Percentiles rank a stretch among this genome's conserved stretches.
Conservation (phyloP, 805 yeast species). For the Wickerhamomyces chaumierensis region DNA sequence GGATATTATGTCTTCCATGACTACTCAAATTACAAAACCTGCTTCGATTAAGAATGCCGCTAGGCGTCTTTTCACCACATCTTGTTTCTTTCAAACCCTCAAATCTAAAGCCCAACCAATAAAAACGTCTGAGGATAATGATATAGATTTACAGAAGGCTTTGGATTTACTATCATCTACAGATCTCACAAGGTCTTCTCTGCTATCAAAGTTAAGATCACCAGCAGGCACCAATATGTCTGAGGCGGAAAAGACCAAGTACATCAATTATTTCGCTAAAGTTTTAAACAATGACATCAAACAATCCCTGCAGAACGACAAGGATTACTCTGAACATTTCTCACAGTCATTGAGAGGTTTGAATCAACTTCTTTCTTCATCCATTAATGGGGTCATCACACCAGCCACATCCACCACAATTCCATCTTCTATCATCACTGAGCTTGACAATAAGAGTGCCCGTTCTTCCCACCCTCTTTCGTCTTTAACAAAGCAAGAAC, state of each 20-base stretch:
- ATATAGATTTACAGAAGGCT: neutral
- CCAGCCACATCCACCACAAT: no score
- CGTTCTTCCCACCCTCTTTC: no score
- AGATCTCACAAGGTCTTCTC: neutral
- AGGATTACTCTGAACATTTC: neutral
- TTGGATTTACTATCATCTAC: neutral
- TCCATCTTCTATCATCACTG: neutral
- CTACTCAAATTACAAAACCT: neutral
- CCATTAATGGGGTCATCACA: no score
- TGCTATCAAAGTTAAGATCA: neutral
- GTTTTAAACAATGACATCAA: neutral
- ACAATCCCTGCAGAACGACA: neutral
- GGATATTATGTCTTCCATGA: no score
- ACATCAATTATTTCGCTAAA: neutral
- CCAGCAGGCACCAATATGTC: neutral
- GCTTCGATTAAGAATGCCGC: neutral
- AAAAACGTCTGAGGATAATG: neutral
- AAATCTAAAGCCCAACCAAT: neutral
- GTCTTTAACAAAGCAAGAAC: neutral
- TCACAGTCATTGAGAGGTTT: neutral
- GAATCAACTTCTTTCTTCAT: neutral
- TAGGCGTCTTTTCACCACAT: neutral
- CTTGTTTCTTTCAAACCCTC: neutral
- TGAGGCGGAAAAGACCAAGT: neutral
- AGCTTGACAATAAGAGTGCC: neutral